Evolutionary conservation across 2,329 filamentous ascomycete species (phyloP), one percentile per base, ranked within the genome.

Genomic region (Aquanectria penicillioides): DNA sequence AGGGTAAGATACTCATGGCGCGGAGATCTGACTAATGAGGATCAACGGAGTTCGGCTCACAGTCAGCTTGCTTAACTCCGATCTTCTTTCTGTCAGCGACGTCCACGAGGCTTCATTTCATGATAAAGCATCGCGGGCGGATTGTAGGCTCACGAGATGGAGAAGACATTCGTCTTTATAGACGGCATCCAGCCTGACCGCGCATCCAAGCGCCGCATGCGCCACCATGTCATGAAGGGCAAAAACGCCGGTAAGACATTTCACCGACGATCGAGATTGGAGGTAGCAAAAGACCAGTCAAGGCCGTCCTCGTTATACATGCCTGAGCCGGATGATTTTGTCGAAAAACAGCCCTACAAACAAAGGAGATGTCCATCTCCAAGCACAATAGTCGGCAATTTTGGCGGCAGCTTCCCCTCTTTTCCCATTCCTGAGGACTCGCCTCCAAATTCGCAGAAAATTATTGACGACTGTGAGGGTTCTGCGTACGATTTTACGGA

Each of bases 201-300:
- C 17, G 46, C 40, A n/a, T 55, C 62, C n/a, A 63, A 58, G 41
- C 59, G 74, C 28, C 77, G 57, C 10, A 54, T 66, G 51, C 62
- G 62, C 17, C 56, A 56, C 12, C 66, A 68, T 55, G 66, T 67
- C 5, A 68, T 67, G 64, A 62, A 59, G 20, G 64, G 66, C 48
- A 67, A 67, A 44, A 68, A 68, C 58, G 53, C 46, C 3, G 66
- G 66, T 10, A 65, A 67, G 48, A 62, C 49, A 28, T 25, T 65
- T 13, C 52, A 63, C 28, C 61, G 67, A 13, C 55, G 31, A 5
- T 65, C 64, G 10, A 41, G 48, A 17, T 31, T 53, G 9, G 55
- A 23, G 9, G 5, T 41, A n/a, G 40, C 23, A 5, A 23, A 22
- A 7, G 3, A 36, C 25, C 3, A 17, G 5, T 12, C 15, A 6